phyloP scores from a whole-genome alignment of 2,329 filamentous ascomycete genomes.

The Magnaporthales sp. region DNA sequence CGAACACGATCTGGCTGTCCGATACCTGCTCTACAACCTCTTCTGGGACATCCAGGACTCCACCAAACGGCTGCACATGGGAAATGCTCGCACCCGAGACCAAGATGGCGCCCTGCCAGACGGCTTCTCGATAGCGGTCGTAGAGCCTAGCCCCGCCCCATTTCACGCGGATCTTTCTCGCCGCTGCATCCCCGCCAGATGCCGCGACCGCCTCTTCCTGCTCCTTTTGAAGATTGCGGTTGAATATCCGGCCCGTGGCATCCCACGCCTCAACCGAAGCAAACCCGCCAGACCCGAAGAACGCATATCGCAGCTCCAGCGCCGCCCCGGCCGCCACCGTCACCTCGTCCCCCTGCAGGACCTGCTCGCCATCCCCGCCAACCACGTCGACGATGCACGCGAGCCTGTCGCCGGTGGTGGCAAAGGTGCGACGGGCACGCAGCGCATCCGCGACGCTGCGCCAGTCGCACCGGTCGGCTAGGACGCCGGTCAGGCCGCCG shows the following conservation, averaged over 20 bases:
- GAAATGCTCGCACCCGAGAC: conserved; percentile 12
- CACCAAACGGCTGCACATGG: conserved; percentile 8
- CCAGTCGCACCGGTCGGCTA: conserved; percentile 13
- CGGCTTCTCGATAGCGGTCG: conserved; percentile 23
- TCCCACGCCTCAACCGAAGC: conserved; percentile 20
- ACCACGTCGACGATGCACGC: conserved; percentile 10
- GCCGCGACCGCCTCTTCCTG: not conserved
- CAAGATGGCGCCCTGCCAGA: conserved; percentile 21
- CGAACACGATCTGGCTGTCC: not conserved
- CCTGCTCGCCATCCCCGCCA: conserved; percentile 10
- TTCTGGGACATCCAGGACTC: not conserved
- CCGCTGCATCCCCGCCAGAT: no score
- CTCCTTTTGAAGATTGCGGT: conserved; percentile 17
- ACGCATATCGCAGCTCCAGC: no score
- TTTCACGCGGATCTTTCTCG: conserved; percentile 15
- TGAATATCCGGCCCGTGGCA: conserved; percentile 16
- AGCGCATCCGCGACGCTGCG: conserved; percentile 15
- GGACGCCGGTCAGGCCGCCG: no score
- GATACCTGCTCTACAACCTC: not conserved
- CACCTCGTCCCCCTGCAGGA: conserved; percentile 21
- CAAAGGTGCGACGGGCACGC: conserved; percentile 19
- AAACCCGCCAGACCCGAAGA: no score
- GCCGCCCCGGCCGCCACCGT: no score
- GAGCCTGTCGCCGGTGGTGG: conserved; percentile 20
- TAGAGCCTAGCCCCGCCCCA: conserved; percentile 24